Base-by-base conservation (phyloP, 495 filamentous ascomycete species). In the Melanomma pulvis-pyrius region DNA sequence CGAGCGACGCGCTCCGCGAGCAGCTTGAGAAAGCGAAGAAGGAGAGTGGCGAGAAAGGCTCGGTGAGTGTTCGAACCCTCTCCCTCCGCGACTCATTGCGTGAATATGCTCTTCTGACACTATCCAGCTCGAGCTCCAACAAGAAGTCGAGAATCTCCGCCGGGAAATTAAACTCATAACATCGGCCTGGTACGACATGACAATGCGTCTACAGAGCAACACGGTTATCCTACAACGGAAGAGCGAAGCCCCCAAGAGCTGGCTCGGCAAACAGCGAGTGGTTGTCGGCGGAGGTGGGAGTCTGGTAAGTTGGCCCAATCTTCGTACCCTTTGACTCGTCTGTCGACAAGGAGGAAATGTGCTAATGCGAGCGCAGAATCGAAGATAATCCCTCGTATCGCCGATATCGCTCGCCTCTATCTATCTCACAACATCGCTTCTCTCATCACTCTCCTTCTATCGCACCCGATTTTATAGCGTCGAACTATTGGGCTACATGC, bases 111-210 rank as follows among this genome's bases (percentile, higher is more conserved):
- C 28, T n/a, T 47, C 56, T 63, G 44, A 55, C 34, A 36, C 34
- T 30, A 34, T 19, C 39, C 56, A 71, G 69, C 44, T 41, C 39
- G 65, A 68, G 41, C 55, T 68, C 21, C 64, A 68, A 47, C 54
- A 68, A 61, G 69, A 71, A 57, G 29, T 68, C 52, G 66, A 62
- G 36, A 63, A 69, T 36, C 66, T 72, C 12, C 56, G 66, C 7
- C 87, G 90, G 61, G 94, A 98, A 77, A 91, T 92, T 67, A 81
- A 80, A 55, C 85, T 98, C 76, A 92, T 98, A 63, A 82, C 88
- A 30, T 92, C 88, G 2, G 93, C 94, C 12, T 98, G 91, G 91
- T 96, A 96, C 77, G 91, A 97, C 69, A 83, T 97, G 44, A 84
- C 91, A 15, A 86, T 84, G 71, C 83, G 93, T 41, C 75, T 96